Conservation (phyloP, 2,329 filamentous ascomycete species). For the Penicillium sp. region DNA sequence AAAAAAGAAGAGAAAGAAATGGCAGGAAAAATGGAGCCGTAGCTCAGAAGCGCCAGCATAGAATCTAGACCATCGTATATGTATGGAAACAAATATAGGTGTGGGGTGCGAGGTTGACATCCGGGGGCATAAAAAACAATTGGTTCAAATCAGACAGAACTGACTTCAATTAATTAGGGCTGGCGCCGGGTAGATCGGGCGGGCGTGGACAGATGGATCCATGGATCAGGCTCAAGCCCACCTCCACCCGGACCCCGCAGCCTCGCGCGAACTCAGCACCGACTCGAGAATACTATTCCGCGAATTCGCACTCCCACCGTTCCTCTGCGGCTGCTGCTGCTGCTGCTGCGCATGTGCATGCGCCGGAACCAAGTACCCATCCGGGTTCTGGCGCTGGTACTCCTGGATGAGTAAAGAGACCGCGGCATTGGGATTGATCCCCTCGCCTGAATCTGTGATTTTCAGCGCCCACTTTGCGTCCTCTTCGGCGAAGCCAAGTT, state of each 20-base stretch:
- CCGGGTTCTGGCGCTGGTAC: conserved; percentile 30
- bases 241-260: conserved; percentile 41
- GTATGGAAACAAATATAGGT: too few relatives aligned
- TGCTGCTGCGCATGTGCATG: neutral
- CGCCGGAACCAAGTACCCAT: neutral
- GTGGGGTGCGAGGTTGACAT: too few relatives aligned
- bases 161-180: too few relatives aligned
- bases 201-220: too few relatives aligned
- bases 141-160: too few relatives aligned
- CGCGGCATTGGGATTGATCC: conserved; percentile 61
- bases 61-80: too few relatives aligned
- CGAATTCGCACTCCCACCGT: neutral
- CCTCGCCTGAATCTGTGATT: conserved; percentile 64
- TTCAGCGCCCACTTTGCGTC: conserved; percentile 63
- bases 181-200: too few relatives aligned
- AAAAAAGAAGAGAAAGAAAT: neutral
- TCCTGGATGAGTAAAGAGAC: conserved; percentile 59
- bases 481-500: conserved; percentile 62
- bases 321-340: neutral
- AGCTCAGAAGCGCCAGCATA: neutral
- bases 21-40: neutral
- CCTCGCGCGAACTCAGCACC: conserved; percentile 32
- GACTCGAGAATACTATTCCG: conserved; percentile 28
- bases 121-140: too few relatives aligned
- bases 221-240: conserved; percentile 37